These are phyloP conservation scores for Termitomyces sp. DNA, from an alignment of 768 basidiomycete genomes.

Conservation along the genomic window DNA sequence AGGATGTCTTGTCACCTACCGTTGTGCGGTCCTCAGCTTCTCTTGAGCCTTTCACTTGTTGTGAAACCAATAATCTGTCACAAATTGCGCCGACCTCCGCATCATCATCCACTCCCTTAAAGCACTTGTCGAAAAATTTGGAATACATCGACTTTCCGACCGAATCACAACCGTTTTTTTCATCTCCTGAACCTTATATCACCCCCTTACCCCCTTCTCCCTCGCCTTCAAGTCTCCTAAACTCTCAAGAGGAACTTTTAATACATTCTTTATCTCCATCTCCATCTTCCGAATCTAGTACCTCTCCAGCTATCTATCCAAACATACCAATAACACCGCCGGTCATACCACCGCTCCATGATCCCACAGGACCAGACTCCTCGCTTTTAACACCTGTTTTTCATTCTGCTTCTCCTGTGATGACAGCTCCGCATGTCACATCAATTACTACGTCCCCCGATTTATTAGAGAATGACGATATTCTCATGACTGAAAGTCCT, in stretches of 20 bases:
- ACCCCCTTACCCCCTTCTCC: slow-evolving; percentile 14
- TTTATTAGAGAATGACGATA: slow-evolving; percentile 14
- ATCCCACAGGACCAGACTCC: slow-evolving; percentile 16
- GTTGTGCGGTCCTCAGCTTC: slow-evolving; percentile 6
- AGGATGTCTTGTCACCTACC: slow-evolving; percentile 5
- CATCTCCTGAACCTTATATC: slow-evolving; percentile 5
- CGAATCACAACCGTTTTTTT: background rate
- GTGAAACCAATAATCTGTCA: background rate
- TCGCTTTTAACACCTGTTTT: slow-evolving; percentile 22
- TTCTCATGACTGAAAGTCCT: slow-evolving; percentile 33
- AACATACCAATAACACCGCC: slow-evolving; percentile 9
- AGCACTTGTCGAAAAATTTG: background rate
- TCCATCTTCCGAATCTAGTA: slow-evolving; percentile 7
- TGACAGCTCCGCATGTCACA: slow-evolving; percentile 15
- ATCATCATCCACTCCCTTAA: background rate
- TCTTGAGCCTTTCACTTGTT: background rate
- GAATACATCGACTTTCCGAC: background rate
- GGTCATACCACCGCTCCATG: background rate
- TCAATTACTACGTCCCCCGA: slow-evolving; percentile 3
- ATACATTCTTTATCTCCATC: slow-evolving; percentile 13
- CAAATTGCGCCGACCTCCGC: background rate
- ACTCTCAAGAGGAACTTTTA: background rate
- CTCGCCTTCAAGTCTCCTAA: background rate
- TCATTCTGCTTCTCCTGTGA: slow-evolving; percentile 23
- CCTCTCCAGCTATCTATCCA: slow-evolving; percentile 1